Evolutionary conservation across 2,329 filamentous ascomycete genomes (phyloP), one percentile per base, ranked within the genome.

Genomic region (Helicocarpus griseus): DNA sequence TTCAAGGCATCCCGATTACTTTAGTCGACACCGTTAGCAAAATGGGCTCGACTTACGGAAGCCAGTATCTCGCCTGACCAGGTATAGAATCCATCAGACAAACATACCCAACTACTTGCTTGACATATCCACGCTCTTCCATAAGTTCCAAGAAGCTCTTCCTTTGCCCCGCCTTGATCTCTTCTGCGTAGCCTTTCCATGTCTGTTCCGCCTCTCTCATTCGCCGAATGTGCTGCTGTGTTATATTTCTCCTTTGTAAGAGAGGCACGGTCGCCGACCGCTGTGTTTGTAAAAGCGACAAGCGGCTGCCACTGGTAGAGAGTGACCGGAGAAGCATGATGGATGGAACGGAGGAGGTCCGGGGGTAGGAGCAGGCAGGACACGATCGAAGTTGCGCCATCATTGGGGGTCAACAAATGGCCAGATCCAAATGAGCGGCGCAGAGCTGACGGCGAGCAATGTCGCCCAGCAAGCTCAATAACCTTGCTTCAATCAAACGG

Each of bases 61-160:
- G n/a, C n/a, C n/a, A n/a, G n/a, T n/a, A n/a, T n/a, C n/a, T n/a
- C n/a, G n/a, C n/a, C 17, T 9, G 11, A 29, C 9, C 26, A 45
- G 11, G 17, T 9, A 9, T 4, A 31, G 13, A n/a, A 17, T 46
- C 14, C 22, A 52, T n/a, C n/a, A n/a, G n/a, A 5, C 41, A 26
- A n/a, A 55, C 69, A 21, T 58, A 73, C 71, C 74, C 74, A 35
- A 74, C 69, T 52, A 74, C 67, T 58, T 73, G 67, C 56, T 76
- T 69, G 43, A 77, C 53, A 28, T 73, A 61, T 0, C 69, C 72
- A 57, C 74, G 64, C 53, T 74, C 70, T 55, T 76, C 73, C 26
- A 77, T 58, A 33, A 72, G 63, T 44, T 66, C 59, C 19, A 69
- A 59, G 55, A 76, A 73, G 52, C 64, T 70, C 57, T 72, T 68